A percentile compares a stretch with the other conserved stretches of the same genome.
These are phyloP conservation scores for Cinchona pubescens DNA, from an alignment of 257 asterid genomes.

Conservation along the genomic window DNA sequence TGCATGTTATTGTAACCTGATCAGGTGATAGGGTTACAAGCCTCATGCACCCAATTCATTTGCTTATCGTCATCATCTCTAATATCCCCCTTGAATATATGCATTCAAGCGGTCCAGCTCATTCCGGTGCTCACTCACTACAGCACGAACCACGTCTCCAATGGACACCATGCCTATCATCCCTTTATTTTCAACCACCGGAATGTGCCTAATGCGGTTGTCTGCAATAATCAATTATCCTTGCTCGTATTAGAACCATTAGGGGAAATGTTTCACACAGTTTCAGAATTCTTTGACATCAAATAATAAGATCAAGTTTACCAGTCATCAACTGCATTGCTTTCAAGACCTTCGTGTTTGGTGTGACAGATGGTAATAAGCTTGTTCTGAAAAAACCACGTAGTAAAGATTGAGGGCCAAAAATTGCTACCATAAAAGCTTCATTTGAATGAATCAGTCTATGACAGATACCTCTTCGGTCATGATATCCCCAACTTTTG, in stretches of 20 bases:
- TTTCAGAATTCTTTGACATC: background rate
- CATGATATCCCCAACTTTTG: conserved; percentile 97
- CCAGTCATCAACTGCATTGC: conserved; percentile 99
- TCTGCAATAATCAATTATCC: conserved; percentile 36
- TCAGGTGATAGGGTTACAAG: conserved; percentile 31
- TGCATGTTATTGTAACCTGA: conserved; percentile 17
- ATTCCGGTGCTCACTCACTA: conserved; percentile 79
- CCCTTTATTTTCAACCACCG: conserved; percentile 62
- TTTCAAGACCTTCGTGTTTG: conserved; percentile 78
- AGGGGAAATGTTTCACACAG: background rate
- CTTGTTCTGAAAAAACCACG: conserved; percentile 61
- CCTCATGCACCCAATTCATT: conserved; percentile 11
- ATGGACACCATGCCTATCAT: conserved; percentile 96
- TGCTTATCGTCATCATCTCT: conserved; percentile 39
- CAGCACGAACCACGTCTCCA: conserved; percentile 96
- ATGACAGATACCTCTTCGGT: conserved; percentile 76
- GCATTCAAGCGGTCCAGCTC: conserved; percentile 82
- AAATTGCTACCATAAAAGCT: background rate
- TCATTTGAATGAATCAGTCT: background rate
- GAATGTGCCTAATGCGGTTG: conserved; percentile 95
- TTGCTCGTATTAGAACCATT: too few species aligned
- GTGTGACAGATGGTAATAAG: conserved; percentile 85
- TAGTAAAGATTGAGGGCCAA: background rate
- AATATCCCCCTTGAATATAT: conserved; percentile 87
- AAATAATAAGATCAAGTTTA: conserved; percentile 9